These are phyloP conservation scores for Vicia villosa DNA, from an alignment of 306 rosid species.

Conservation along the genomic window DNA sequence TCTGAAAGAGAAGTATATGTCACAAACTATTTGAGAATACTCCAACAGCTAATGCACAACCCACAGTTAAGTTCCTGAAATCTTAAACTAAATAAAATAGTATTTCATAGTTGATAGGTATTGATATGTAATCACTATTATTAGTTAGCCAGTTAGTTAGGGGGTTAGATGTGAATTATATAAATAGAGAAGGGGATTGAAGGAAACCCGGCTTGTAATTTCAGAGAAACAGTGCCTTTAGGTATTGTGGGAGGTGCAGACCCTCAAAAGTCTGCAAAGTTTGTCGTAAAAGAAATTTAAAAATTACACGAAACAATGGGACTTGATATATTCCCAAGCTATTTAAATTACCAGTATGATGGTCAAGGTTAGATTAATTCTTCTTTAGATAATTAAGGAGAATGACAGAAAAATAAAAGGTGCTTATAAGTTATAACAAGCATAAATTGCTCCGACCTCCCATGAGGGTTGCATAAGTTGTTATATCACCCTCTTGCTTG, in stretches of 20 bases:
- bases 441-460: background rate
- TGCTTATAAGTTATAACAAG: background rate
- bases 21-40: slow-evolving; percentile 18
- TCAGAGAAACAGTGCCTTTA: background rate
- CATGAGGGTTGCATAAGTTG: background rate
- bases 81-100: slow-evolving; percentile 9
- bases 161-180: background rate
- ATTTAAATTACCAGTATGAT: background rate
- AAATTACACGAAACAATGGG: background rate
- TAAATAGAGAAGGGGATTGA: background rate
- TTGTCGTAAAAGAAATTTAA: background rate
- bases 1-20: slow-evolving; percentile 10
- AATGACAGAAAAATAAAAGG: background rate
- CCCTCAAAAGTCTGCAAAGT: background rate
- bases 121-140: background rate
- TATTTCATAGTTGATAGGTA: background rate
- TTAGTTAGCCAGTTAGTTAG: background rate
- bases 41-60: slow-evolving; percentile 8
- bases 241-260: background rate
- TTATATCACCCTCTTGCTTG: background rate
- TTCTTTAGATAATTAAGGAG: background rate
- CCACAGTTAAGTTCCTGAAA: slow-evolving; percentile 21
- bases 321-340: background rate
- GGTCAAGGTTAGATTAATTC: background rate
- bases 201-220: background rate